Evolutionary conservation across 768 basidiomycete genomes (phyloP), one percentile per base, ranked within the genome.

Genomic region (Russula vinacea): DNA sequence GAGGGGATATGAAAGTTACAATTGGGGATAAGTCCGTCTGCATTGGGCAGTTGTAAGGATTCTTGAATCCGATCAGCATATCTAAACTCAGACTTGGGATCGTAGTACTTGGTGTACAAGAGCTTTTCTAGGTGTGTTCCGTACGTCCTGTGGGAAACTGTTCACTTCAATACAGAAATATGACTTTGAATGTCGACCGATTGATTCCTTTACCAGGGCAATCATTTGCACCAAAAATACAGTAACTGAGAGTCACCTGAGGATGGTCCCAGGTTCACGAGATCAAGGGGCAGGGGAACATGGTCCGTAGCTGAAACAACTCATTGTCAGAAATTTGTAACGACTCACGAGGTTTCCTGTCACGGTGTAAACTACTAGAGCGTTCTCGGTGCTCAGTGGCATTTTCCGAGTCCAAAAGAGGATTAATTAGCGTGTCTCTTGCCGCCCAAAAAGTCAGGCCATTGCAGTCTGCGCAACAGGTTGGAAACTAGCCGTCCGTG

Each of bases 1-100:
- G 33, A 35, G 60, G 33, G n/a, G 5, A 55, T 47, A 47, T 49
- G 42, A 62, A 56, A 32, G 17, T 45, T 45, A 45, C 44, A 47
- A 37, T 55, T 33, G 42, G 42, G 33, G 42, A 26, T 62, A 39
- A 11, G 37, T 22, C 24, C 52, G 29, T 26, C 24, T 54, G 22
- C 9, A 9, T 19, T 35, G 17, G 24, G 22, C 5, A 45, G 42
- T 24, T 17, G 52, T 11, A 26, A 24, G 42, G 42, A 35, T 37
- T 54, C 33, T 29, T 14, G 19, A 37, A 35, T 17, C 17, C n/a
- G 5, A 10, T 19, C 51, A 11, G 33, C n/a, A 45, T 24, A 29
- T 17, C 17, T 26, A 2, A 32, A 35, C 22, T 13, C 17, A 13
- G 17, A 14, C 16, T 3, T 39, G 44, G 51, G 17, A 24, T 14